Evolutionary conservation across 1,139 yeast genomes (phyloP).

Genomic region (Blastobotrys aristatus): DNA sequence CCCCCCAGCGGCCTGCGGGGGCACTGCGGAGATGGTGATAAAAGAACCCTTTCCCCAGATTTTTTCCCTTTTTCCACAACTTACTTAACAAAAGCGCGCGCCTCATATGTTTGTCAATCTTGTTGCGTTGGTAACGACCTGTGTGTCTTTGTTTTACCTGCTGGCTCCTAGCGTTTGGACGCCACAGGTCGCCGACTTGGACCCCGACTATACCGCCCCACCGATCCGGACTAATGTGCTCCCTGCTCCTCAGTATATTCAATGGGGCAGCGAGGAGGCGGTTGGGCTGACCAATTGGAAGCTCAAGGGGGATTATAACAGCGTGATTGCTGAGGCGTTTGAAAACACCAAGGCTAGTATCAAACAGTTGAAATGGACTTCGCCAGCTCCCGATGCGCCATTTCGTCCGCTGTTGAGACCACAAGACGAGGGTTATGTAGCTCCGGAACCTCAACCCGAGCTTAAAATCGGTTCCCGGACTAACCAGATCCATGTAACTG

Average conservation of each 20-base stretch:
- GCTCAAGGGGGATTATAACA: conserved; percentile 14
- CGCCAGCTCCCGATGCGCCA: conserved; percentile 17
- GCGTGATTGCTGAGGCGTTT: conserved; percentile 21
- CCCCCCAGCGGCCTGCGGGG: too few species aligned
- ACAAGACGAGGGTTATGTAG: conserved; percentile 1
- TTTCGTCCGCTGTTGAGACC: conserved; percentile 9
- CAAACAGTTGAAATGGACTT: conserved; percentile 15
- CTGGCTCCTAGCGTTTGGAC: background rate
- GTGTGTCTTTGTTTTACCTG: background rate
- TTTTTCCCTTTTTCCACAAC: too few species aligned
- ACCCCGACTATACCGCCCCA: background rate
- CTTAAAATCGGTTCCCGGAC: background rate
- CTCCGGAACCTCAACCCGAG: background rate
- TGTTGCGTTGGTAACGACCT: background rate
- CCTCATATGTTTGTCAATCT: too few species aligned
- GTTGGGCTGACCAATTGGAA: conserved; percentile 7
- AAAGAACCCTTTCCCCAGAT: too few species aligned
- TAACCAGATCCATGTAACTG: background rate
- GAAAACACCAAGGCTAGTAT: conserved; percentile 15
- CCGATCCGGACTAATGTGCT: conserved; percentile 13
- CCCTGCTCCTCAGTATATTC: conserved; percentile 14
- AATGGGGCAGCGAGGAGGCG: conserved; percentile 13
- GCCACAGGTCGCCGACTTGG: too few species aligned
- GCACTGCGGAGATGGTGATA: too few species aligned
- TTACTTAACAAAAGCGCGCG: too few species aligned